phyloP scores from a whole-genome alignment of 192 early-diverging fungal genomes.

The Chytriomyces sp. region DNA sequence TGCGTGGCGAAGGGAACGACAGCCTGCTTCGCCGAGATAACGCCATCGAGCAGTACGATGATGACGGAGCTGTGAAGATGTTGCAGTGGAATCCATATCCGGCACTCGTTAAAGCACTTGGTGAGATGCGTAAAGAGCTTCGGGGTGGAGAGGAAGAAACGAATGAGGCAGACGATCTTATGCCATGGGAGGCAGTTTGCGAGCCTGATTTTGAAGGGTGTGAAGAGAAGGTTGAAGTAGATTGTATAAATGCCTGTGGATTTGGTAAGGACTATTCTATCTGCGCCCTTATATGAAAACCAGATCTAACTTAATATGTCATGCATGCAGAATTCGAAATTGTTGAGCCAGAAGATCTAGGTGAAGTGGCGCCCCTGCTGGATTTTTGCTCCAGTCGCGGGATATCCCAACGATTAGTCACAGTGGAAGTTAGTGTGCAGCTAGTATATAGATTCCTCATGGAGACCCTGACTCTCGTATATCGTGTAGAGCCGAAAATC shows the following conservation, averaged over 20 bases:
- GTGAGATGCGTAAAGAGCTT: too few relatives aligned
- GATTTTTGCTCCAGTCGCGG: too few relatives aligned
- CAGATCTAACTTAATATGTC: neutral
- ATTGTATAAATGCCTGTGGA: neutral
- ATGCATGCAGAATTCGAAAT: neutral
- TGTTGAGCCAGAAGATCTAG: neutral
- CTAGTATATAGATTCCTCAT: too few relatives aligned
- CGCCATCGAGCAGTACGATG: neutral
- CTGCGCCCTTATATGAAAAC: neutral
- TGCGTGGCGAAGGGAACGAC: neutral
- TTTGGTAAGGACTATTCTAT: neutral
- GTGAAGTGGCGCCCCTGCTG: too few relatives aligned
- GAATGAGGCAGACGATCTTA: neutral
- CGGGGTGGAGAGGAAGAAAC: neutral
- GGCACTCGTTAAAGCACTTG: neutral
- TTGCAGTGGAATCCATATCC: slow-evolving; percentile 2
- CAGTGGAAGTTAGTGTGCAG: too few relatives aligned
- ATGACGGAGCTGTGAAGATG: neutral
- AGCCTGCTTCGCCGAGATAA: too few relatives aligned
- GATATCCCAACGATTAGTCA: too few relatives aligned
- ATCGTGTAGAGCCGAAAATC: too few relatives aligned
- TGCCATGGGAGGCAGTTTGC: neutral
- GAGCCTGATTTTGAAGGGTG: neutral
- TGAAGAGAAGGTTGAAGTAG: neutral
- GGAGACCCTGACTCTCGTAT: too few relatives aligned